phyloP scores from a whole-genome alignment of 2,329 filamentous ascomycete genomes.

The Podosphaera xanthii region DNA sequence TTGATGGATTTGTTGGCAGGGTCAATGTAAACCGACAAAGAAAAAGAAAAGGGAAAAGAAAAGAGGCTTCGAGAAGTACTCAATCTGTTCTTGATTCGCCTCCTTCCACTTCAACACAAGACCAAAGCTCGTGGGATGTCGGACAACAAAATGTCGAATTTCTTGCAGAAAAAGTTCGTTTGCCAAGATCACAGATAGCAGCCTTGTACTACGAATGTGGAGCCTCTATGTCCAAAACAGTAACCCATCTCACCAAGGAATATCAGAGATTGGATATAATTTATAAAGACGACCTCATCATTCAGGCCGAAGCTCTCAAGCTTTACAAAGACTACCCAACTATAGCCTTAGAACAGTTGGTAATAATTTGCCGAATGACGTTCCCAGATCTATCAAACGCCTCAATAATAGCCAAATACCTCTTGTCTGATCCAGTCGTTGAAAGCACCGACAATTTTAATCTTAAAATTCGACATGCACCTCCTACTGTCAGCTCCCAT shows the following conservation, averaged over 20 bases:
- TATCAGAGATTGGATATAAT: conserved; percentile 16
- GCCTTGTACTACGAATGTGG: conserved; percentile 38
- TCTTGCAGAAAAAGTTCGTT: conserved; percentile 27
- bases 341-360: conserved; percentile 24
- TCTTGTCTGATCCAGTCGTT: conserved; percentile 17
- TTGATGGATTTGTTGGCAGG: conserved; percentile 57
- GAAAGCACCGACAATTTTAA: conserved; percentile 7
- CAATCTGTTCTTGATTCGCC: conserved; percentile 12
- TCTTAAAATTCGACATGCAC: conserved; percentile 13
- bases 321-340: conserved; percentile 30
- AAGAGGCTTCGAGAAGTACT: conserved; percentile 13
- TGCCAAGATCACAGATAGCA: conserved; percentile 24
- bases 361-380: conserved; percentile 31
- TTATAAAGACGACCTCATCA: conserved; percentile 20
- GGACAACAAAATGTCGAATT: conserved; percentile 35
- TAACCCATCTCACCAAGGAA: conserved; percentile 23
- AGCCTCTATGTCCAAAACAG: conserved; percentile 30
- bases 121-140: conserved; percentile 32
- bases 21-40: conserved; percentile 17
- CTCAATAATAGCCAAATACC: conserved; percentile 32
- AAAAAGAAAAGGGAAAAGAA: conserved; percentile 20
- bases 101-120: background rate
- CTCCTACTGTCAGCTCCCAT: conserved; percentile 4
- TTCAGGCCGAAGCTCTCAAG: conserved; percentile 27
- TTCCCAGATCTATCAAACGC: conserved; percentile 32